A percentile compares a stretch with the other conserved stretches of the same genome.
These are phyloP conservation scores for Cercospora sp. DNA, from an alignment of 2,329 filamentous ascomycete genomes.

Conservation along the genomic window DNA sequence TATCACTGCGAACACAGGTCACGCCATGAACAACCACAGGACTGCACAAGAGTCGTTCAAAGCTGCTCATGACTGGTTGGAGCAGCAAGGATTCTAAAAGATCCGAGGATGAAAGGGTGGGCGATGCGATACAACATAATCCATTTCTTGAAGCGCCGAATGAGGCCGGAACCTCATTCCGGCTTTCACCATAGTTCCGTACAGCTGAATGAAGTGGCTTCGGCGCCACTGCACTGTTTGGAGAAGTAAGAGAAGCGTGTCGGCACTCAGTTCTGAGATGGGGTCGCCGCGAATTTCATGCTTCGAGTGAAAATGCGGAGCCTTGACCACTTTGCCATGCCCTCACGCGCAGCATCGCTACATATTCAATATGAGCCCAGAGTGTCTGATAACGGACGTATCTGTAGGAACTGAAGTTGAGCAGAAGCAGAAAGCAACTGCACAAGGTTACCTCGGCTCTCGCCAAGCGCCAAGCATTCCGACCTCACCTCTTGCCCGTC, in stretches of 20 bases:
- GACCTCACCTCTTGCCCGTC: background rate
- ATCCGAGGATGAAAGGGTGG: background rate
- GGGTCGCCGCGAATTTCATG: background rate
- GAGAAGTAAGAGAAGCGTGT: background rate
- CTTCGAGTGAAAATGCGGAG: background rate
- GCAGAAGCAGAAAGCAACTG: too few species aligned
- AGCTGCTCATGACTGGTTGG: background rate
- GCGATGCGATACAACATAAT: background rate
- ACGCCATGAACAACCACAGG: background rate
- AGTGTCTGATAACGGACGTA: background rate
- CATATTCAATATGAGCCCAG: background rate
- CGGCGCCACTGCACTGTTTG: background rate
- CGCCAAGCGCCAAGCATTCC: background rate
- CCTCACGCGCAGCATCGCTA: background rate
- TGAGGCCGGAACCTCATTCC: background rate
- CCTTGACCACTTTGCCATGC: too few species aligned
- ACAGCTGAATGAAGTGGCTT: background rate
- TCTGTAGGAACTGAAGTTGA: background rate
- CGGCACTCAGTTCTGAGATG: background rate
- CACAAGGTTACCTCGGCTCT: constrained; percentile 5
- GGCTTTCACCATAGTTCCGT: background rate
- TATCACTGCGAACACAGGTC: background rate
- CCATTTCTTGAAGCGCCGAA: background rate
- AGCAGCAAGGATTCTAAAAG: background rate
- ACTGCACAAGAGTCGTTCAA: background rate